Conservation (phyloP, 108 stramenopile genomes). For the Cyclostephanos invisitatus region DNA sequence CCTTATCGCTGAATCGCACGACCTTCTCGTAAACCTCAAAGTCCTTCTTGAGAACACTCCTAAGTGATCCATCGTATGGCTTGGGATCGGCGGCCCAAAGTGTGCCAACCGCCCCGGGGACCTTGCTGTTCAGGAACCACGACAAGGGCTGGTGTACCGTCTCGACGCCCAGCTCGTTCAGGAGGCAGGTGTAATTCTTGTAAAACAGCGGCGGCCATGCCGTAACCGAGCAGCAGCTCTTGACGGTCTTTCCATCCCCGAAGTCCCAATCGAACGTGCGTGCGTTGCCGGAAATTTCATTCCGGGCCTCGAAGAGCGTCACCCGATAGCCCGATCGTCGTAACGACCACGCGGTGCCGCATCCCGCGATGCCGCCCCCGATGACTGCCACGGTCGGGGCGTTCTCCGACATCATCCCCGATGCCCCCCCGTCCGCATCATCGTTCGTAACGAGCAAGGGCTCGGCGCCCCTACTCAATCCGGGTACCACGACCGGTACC, state of each 20-base stretch:
- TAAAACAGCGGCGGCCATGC: constrained; percentile 64
- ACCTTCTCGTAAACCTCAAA: constrained; percentile 50
- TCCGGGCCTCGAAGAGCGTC: constrained; percentile 53
- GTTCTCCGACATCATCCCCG: not conserved
- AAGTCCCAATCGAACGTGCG: constrained; percentile 63
- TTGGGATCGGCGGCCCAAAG: constrained; percentile 58
- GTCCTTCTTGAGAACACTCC: constrained; percentile 51
- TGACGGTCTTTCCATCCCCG: constrained; percentile 41
- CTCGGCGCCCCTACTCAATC: constrained; percentile 50
- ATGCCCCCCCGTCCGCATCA: not conserved
- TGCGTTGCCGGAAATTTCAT: constrained; percentile 58
- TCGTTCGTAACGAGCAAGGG: constrained; percentile 18
- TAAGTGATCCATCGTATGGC: constrained; percentile 49
- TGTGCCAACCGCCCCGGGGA: constrained; percentile 56
- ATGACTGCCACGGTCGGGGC: constrained; percentile 57
- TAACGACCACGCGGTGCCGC: constrained; percentile 60
- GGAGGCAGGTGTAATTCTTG: constrained; percentile 59
- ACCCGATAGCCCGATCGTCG: constrained; percentile 53
- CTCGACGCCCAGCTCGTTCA: constrained; percentile 47
- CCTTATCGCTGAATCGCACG: constrained; percentile 37
- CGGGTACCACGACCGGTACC: constrained; percentile 53
- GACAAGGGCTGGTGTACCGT: constrained; percentile 54
- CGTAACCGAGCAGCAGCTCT: constrained; percentile 59
- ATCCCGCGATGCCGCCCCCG: constrained; percentile 66
- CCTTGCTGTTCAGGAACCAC: constrained; percentile 62